A percentile compares a stretch with the other conserved stretches of the same genome.
Evolutionary conservation across 2,329 filamentous ascomycete species (phyloP).

Genomic region (Fusarium foetens): DNA sequence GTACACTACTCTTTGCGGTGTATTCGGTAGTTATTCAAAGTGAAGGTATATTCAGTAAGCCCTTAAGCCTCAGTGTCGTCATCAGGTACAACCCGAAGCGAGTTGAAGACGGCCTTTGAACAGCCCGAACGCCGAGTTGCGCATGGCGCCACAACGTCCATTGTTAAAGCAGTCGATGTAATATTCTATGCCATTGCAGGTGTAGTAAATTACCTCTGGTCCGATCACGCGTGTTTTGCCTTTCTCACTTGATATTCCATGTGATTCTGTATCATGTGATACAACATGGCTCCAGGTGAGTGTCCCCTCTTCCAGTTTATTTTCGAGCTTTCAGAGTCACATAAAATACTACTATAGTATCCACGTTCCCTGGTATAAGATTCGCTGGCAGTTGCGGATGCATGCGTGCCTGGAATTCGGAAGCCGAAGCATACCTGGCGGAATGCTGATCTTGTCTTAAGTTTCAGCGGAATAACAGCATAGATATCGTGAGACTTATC

Average conservation of each 20-base stretch:
- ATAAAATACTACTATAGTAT: rapidly evolving
- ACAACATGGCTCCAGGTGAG: neutral
- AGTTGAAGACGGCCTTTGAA: too few species aligned
- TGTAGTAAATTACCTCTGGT: rapidly evolving
- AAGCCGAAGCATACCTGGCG: neutral
- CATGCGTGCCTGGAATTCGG: neutral
- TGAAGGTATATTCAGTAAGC: neutral
- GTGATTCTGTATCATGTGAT: neutral
- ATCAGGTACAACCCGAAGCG: neutral
- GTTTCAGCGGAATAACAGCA: neutral
- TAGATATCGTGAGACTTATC: too few species aligned
- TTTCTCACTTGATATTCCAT: neutral
- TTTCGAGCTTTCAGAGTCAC: neutral
- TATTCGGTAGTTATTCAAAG: too few species aligned
- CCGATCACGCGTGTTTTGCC: too few species aligned
- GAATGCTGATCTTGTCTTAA: neutral
- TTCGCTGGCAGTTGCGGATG: neutral
- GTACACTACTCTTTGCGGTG: too few species aligned
- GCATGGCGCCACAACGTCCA: neutral
- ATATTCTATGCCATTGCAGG: rapidly evolving
- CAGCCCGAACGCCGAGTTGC: neutral
- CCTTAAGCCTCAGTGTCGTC: neutral
- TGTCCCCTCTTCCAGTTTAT: rapidly evolving
- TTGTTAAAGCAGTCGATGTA: rapidly evolving
- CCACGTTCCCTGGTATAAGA: rapidly evolving